Conservation (phyloP, 768 basidiomycete genomes). For the Tulasnella sp. region DNA sequence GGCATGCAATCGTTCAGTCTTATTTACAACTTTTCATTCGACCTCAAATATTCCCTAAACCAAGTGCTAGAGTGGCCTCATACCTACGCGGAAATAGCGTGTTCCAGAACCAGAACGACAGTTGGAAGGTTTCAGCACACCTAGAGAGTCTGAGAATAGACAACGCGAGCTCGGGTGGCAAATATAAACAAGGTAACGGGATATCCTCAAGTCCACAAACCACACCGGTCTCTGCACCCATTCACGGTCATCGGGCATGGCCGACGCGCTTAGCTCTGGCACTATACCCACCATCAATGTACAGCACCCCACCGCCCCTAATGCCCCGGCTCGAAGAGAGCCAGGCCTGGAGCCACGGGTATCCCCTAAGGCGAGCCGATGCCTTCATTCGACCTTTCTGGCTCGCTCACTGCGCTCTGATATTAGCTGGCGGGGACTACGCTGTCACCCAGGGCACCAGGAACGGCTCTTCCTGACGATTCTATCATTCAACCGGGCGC, state of each 20-base stretch:
- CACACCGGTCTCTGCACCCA: not conserved
- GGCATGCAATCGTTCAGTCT: not conserved
- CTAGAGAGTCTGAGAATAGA: too few relatives aligned
- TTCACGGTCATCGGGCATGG: not conserved
- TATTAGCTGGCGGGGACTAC: not conserved
- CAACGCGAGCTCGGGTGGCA: too few relatives aligned
- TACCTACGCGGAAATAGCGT: too few relatives aligned
- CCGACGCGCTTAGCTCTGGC: not conserved
- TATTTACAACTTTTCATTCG: too few relatives aligned
- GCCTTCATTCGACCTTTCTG: not conserved
- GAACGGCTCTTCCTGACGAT: not conserved
- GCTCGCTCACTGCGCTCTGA: not conserved
- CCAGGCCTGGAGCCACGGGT: not conserved
- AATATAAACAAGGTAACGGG: too few relatives aligned
- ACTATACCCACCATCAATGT: not conserved
- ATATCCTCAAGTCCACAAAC: not conserved
- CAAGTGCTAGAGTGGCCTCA: too few relatives aligned
- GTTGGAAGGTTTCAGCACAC: too few relatives aligned
- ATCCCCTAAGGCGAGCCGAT: not conserved
- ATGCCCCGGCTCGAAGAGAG: not conserved
- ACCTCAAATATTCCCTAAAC: too few relatives aligned
- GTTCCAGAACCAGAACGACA: too few relatives aligned
- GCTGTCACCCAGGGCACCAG: not conserved
- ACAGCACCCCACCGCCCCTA: not conserved
- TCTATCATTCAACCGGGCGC: not conserved